Evolutionary conservation across 1,284 basidiomycete species (phyloP).

Genomic region (Leccinum fuscescens): DNA sequence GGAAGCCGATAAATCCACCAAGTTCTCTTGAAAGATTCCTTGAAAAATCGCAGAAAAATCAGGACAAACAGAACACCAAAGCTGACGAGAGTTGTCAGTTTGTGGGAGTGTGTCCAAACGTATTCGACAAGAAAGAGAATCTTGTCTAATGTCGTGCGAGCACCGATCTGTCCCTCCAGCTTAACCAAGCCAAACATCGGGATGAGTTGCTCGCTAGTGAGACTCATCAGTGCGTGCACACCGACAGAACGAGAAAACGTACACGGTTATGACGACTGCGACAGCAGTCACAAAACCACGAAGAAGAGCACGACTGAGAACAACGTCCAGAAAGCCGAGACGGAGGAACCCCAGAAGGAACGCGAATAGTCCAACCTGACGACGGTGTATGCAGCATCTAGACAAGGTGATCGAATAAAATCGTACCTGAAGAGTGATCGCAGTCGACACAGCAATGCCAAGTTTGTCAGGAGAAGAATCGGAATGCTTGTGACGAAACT

Average conservation of each 20-base stretch:
- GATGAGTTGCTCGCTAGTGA: constrained; percentile 72
- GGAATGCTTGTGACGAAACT: constrained; percentile 58
- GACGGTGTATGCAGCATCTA: not conserved
- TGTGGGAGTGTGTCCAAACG: constrained; percentile 55
- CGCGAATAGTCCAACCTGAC: constrained; percentile 81
- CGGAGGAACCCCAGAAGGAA: constrained; percentile 85
- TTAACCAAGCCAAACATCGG: constrained; percentile 76
- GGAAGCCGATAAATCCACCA: constrained; percentile 78
- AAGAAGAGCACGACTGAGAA: constrained; percentile 85
- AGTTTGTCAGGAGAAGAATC: constrained; percentile 49
- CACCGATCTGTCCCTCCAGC: constrained; percentile 54
- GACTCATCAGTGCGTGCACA: constrained; percentile 2
- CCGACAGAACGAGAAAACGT: constrained; percentile 23
- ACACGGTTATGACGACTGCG: constrained; percentile 75
- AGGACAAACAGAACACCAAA: constrained; percentile 65
- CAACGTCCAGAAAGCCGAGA: constrained; percentile 92
- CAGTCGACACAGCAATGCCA: constrained; percentile 66
- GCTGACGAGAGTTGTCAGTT: constrained; percentile 70
- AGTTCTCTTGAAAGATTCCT: constrained; percentile 46
- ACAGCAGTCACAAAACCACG: constrained; percentile 86
- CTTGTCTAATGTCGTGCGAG: constrained; percentile 73
- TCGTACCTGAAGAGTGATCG: constrained; percentile 80
- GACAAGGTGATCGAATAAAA: not conserved
- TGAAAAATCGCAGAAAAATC: constrained; percentile 57
- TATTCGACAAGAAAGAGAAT: constrained; percentile 73